A percentile compares a stretch with the other conserved stretches of the same genome.
Conservation (phyloP, 768 basidiomycete species). For the Rhodosporidiobolus odoratus region DNA sequence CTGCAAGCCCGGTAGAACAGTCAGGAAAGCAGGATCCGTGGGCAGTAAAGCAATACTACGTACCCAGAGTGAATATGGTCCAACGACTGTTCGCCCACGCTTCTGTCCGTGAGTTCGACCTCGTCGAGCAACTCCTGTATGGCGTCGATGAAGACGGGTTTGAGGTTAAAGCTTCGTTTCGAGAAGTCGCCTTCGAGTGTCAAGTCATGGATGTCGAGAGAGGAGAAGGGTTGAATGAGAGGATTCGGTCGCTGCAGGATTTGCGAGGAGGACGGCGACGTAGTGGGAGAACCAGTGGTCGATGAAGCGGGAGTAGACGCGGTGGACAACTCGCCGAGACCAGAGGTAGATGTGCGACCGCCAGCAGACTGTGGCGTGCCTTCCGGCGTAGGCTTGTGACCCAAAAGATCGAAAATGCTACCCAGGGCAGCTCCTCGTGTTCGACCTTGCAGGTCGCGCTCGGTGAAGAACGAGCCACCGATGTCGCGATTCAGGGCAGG, state of each 20-base stretch:
- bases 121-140: constrained; percentile 95
- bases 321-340: neutral
- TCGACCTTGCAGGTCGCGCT: constrained; percentile 22
- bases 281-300: constrained; percentile 5
- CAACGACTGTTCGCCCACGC: constrained; percentile 84
- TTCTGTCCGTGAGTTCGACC: constrained; percentile 90
- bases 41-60: constrained; percentile 44
- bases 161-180: constrained; percentile 51
- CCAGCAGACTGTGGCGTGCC: constrained; percentile 1
- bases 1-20: constrained; percentile 48
- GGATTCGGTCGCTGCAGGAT: constrained; percentile 23
- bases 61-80: constrained; percentile 99
- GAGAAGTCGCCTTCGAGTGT: constrained; percentile 45
- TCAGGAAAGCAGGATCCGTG: neutral
- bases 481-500: constrained; percentile 16
- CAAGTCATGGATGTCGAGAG: neutral
- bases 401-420: constrained; percentile 37
- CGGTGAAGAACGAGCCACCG: constrained; percentile 27
- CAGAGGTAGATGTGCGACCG: neutral
- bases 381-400: constrained; percentile 21
- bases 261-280: constrained; percentile 16
- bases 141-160: constrained; percentile 92
- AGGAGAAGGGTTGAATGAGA: neutral
- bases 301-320: neutral
- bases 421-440: constrained; percentile 20